Evolutionary conservation across 805 yeast species (phyloP), one percentile per base, ranked within the genome.

Genomic region (Kluyveromyces starmeri): DNA sequence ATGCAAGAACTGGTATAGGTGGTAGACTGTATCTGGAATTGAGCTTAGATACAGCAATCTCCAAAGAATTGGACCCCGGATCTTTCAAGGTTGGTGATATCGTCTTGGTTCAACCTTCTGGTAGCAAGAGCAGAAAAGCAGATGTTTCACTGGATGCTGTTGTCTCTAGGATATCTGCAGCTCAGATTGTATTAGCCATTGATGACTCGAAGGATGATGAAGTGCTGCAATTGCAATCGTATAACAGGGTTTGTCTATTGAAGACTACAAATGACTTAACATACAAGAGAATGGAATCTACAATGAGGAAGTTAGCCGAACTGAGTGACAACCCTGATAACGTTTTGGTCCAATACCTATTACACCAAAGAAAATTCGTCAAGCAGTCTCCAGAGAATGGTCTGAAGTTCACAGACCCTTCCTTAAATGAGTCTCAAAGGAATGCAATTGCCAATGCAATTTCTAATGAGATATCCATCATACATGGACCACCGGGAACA

Each of bases 401-500:
- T 7, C 28, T 43, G 1, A 15, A 40, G 5, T 46, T 50, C 32
- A 33, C 46, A 25, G 53, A 58, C 27, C 22, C 30, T 7, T 28
- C 35, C 14, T 37, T 59, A 10, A 85, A 85, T 47, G 62, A 58
- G 0, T 80, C 95, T 0, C 98, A 89, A 51, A 67, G 66, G 30
- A 51, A 64, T 3, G 96, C 97, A 0, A 76, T 88, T 7, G 56
- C 62, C 9, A 81, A 81, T 55, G 69, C 94, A 1, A 34, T 85
- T 11, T 54, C 60, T 2, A 70, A 75, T n/a, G 75, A 77, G 3
- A 53, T 81, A 5, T 59, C 73, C 4, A 70, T 81, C 20, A 70
- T 81, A 5, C 82, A 75, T 50, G 88, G 86, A 0, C 86, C 88
- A 2, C 88, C 88, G 4, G 88, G 88, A 0, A 78, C 88, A 0